Base-by-base conservation (phyloP, 225 moss, liverwort and hornwort genomes). In the Sphagnum tenellum region DNA sequence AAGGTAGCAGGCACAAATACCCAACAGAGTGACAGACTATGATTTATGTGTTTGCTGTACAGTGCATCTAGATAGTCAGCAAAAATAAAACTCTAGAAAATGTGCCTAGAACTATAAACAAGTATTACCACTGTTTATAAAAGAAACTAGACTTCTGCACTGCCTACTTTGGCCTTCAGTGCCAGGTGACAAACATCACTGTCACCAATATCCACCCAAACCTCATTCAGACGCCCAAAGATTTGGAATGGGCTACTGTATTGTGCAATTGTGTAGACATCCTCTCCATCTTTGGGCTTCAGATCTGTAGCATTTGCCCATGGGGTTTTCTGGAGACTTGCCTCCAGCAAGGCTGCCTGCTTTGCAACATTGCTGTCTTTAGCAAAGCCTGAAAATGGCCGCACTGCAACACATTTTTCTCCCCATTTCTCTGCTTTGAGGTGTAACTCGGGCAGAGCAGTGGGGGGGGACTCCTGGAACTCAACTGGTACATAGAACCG, bases 181-280 rank as follows among this genome's bases (percentile, higher is more conserved):
- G 71, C 63, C 11, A 78, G 73, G 12, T 81, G 81, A 53, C 84
- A 85, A 3, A 71, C 71, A 14, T 76, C 76, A 53, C 73, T 78
- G 3, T 75, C 75, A 3, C 73, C 59, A 56, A 81, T 79, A 72
- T 75, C 88, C 11, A 98, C 98, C 98, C 98, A 98, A 0, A 93
- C 90, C 70, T 98, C 98, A 14, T 98, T 98, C 44, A 79, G 57
- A 44, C 98, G 90, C 47, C 85, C 79, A 48, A 85, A 67, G 51
- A 98, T 84, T 57, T 90, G 63, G 58, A 98, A 84, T 2, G 98
- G 98, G 70, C 83, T 75, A 70, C 75, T 80, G 66, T 78, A 98
- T 79, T 98, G 98, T 10, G 98, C 98, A 71, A 98, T 78, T 6
- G 86, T 83, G 70, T 98, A 98, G 0, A 93, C 89, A 73, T 98